Evolutionary conservation across 805 yeast species (phyloP), one percentile per base, ranked within the genome.

Genomic region (Zygosaccharomyces gambellarensis): DNA sequence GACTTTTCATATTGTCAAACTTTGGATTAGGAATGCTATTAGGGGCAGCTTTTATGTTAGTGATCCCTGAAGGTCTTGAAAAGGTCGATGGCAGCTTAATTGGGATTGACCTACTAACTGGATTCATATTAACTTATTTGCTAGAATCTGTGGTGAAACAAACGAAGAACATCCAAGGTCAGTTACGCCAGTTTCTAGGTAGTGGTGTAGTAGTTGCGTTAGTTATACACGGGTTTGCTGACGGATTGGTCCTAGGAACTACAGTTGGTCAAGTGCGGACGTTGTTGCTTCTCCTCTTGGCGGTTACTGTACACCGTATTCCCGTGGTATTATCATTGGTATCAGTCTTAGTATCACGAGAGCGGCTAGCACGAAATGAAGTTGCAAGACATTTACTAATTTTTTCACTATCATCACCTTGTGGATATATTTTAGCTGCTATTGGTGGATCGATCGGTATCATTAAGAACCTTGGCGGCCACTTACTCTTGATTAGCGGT

Each of bases 251-350:
- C 0, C 63, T 83, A 34, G 85, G 87, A 0, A 74, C 85, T 0
- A 71, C 85, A 0, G 70, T 73, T 2, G 58, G 71, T 36, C 68
- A 70, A 43, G 68, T 64, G 7, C 62, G 73, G 3, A 58, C 72
- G 45, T 67, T 67, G 44, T 43, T 72, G 42, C 61, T 80, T 21
- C 75, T 82, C 44, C 70, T 81, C 23, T 48, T 80, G n/a, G 80
- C 83, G 19, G 78, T 83, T 22, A 71, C 81, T 25, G 67, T 81
- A 14, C 88, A 83, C 63, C 83, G 83, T 58, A 62, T 83, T 7
- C 89, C 89, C 0, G 82, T 87, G 0, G 74, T 82, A 1, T 75
- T 83, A 55, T 83, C 87, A 25, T 67, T 83, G 39, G 64, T 78
- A 10, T 72, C 83, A 12, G 60, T 83, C 6, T 68, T 83, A 59